A percentile compares a stretch with the other conserved stretches of the same genome.
phyloP scores from a whole-genome alignment of 768 basidiomycete species.

The Boletales sp. region DNA sequence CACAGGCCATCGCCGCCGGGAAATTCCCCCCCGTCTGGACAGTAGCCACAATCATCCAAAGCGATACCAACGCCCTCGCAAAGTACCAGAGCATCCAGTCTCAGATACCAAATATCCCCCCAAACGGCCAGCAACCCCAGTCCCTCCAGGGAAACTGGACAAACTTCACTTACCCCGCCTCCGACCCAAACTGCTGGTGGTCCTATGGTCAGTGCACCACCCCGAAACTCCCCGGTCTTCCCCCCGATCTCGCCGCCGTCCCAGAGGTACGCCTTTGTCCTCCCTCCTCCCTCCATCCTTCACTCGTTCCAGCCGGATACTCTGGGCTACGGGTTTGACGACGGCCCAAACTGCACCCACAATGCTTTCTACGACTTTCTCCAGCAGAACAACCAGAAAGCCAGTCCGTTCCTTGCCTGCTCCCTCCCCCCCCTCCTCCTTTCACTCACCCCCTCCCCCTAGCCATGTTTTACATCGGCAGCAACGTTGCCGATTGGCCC shows the following conservation, averaged over 20 bases:
- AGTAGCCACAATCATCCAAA: slow-evolving; percentile 39
- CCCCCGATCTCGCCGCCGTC: slow-evolving; percentile 35
- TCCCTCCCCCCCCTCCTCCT: too few species aligned
- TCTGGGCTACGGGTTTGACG: slow-evolving; percentile 60
- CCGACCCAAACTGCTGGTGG: slow-evolving; percentile 52
- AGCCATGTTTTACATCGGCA: slow-evolving; percentile 65
- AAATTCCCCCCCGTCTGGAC: slow-evolving; percentile 46
- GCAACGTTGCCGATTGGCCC: slow-evolving; percentile 54
- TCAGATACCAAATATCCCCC: slow-evolving; percentile 45
- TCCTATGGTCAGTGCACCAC: slow-evolving; percentile 1
- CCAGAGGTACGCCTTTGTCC: slow-evolving; percentile 40
- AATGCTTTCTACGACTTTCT: slow-evolving; percentile 61
- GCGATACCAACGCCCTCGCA: slow-evolving; percentile 38
- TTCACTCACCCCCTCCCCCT: background rate
- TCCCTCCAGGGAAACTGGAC: slow-evolving; percentile 31
- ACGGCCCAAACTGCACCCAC: slow-evolving; percentile 64
- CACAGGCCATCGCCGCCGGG: slow-evolving; percentile 23
- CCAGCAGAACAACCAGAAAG: slow-evolving; percentile 50
- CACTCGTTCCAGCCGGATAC: slow-evolving; percentile 38
- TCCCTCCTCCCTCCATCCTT: background rate
- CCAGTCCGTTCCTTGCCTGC: slow-evolving; percentile 28
- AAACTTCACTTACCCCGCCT: slow-evolving; percentile 26
- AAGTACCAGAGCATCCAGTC: slow-evolving; percentile 42
- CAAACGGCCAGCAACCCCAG: slow-evolving; percentile 31
- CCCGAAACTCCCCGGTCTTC: too few species aligned